phyloP scores from a whole-genome alignment of 441 rosid genomes.

The Aquilaria agallochum region DNA sequence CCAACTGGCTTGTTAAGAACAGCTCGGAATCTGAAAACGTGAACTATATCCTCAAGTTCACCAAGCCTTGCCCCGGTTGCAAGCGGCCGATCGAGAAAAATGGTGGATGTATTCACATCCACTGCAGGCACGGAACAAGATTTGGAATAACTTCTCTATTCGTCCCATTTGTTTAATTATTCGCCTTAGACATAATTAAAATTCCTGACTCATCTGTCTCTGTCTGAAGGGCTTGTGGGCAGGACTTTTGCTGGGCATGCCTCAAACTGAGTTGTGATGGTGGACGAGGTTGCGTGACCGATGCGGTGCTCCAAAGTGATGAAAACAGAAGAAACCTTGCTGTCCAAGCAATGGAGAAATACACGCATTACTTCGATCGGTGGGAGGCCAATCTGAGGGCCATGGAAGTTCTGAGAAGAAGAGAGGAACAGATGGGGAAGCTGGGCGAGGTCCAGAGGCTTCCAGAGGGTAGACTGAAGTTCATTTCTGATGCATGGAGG shows the following conservation, averaged over 20 bases:
- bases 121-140: slow-evolving; percentile 34
- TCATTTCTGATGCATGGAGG: slow-evolving; percentile 63
- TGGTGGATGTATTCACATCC: slow-evolving; percentile 68
- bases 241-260: slow-evolving; percentile 77
- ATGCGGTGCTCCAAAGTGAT: slow-evolving; percentile 28
- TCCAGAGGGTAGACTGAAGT: slow-evolving; percentile 44
- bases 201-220: too few relatives aligned
- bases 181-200: too few relatives aligned
- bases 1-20: slow-evolving; percentile 62
- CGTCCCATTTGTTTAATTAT: too few relatives aligned
- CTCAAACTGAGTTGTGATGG: slow-evolving; percentile 42
- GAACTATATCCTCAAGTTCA: slow-evolving; percentile 56
- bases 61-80: slow-evolving; percentile 85
- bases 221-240: slow-evolving; percentile 24
- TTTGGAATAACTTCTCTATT: too few relatives aligned
- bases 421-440: slow-evolving; percentile 33
- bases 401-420: slow-evolving; percentile 41
- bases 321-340: slow-evolving; percentile 43
- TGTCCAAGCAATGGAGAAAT: slow-evolving; percentile 34
- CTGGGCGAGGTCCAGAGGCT: slow-evolving; percentile 35
- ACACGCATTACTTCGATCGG: slow-evolving; percentile 73
- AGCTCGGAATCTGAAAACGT: slow-evolving; percentile 62
- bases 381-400: slow-evolving; percentile 68
- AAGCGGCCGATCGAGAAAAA: slow-evolving; percentile 74
- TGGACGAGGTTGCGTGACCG: slow-evolving; percentile 21